Conservation (phyloP, 805 yeast genomes). For the Pichia heedii region DNA sequence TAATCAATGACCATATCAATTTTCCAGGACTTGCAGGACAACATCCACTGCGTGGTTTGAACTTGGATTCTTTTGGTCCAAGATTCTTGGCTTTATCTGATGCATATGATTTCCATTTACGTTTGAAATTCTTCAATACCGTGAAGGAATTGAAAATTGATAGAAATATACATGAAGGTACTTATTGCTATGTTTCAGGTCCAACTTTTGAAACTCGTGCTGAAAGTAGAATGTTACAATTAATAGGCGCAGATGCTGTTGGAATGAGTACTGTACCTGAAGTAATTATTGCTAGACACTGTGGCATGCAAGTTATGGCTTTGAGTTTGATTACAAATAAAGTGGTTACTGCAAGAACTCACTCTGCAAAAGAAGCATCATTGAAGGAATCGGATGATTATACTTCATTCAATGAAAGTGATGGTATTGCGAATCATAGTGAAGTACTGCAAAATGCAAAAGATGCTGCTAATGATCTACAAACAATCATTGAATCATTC, state of each 20-base stretch:
- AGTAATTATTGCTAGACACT: conserved; percentile 85
- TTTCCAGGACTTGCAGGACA: conserved; percentile 85
- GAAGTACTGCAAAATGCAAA: conserved; percentile 83
- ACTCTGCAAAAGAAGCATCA: conserved; percentile 47
- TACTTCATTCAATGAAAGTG: conserved; percentile 35
- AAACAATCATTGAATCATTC: conserved; percentile 54
- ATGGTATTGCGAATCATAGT: conserved; percentile 82
- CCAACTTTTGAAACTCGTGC: conserved; percentile 93
- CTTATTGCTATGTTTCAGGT: conserved; percentile 78
- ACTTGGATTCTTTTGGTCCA: conserved; percentile 71
- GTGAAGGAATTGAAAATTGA: conserved; percentile 37
- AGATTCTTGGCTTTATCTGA: conserved; percentile 84
- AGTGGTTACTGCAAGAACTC: conserved; percentile 62
- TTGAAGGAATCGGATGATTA: conserved; percentile 18
- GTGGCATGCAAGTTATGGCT: conserved; percentile 75
- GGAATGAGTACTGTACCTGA: conserved; percentile 99
- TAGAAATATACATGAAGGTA: conserved; percentile 77
- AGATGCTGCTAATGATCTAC: conserved; percentile 75
- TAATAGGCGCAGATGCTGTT: conserved; percentile 84
- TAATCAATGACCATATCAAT: conserved; percentile 81
- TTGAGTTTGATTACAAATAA: conserved; percentile 79
- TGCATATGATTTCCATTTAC: conserved; percentile 71
- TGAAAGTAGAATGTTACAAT: conserved; percentile 67
- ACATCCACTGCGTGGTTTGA: conserved; percentile 84
- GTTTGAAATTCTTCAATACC: conserved; percentile 49